A percentile compares a stretch with the other conserved stretches of the same genome.
Conservation (phyloP, 768 basidiomycete genomes). For the Lanmaoa pseudosensibilis region DNA sequence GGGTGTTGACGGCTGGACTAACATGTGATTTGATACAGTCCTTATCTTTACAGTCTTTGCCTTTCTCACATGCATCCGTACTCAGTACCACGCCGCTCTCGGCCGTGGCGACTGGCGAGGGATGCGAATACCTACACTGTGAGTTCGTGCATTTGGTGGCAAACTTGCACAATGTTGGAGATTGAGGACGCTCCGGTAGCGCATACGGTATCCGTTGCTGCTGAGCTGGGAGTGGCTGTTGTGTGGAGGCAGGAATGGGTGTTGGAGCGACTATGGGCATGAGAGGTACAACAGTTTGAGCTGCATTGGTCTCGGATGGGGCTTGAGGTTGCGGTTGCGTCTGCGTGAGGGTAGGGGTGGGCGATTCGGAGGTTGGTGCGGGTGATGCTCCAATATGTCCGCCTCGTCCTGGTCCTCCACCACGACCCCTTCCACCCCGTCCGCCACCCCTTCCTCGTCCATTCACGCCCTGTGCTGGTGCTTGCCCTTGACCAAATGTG, state of each 20-base stretch:
- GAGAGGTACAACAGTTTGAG: constrained; percentile 8
- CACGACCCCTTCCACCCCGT: constrained; percentile 47
- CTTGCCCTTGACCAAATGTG: constrained; percentile 23
- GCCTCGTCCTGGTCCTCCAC: constrained; percentile 46
- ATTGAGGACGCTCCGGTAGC: constrained; percentile 76
- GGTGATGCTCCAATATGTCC: constrained; percentile 34
- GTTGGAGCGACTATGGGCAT: constrained; percentile 27
- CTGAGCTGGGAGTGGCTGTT: constrained; percentile 12
- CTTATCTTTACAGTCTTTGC: constrained; percentile 86
- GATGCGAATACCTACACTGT: constrained; percentile 89
- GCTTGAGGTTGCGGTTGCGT: constrained; percentile 22
- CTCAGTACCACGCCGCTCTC: constrained; percentile 95
- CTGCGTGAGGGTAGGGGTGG: constrained; percentile 12
- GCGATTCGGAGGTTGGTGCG: constrained; percentile 19
- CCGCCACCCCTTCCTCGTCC: constrained; percentile 46
- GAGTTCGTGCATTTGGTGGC: constrained; percentile 88
- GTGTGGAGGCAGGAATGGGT: constrained; percentile 27
- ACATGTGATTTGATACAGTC: constrained; percentile 92
- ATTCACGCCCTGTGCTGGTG: constrained; percentile 20
- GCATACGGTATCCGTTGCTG: constrained; percentile 48
- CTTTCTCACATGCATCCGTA: constrained; percentile 89
- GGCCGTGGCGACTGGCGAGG: constrained; percentile 93
- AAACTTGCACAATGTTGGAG: constrained; percentile 93
- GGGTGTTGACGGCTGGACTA: constrained; percentile 76
- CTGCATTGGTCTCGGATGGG: constrained; percentile 12